Percentiles rank a stretch among this genome's conserved stretches.
phyloP scores from a whole-genome alignment of 2,329 filamentous ascomycete genomes.

The Chrysoporthe austroafricana region DNA sequence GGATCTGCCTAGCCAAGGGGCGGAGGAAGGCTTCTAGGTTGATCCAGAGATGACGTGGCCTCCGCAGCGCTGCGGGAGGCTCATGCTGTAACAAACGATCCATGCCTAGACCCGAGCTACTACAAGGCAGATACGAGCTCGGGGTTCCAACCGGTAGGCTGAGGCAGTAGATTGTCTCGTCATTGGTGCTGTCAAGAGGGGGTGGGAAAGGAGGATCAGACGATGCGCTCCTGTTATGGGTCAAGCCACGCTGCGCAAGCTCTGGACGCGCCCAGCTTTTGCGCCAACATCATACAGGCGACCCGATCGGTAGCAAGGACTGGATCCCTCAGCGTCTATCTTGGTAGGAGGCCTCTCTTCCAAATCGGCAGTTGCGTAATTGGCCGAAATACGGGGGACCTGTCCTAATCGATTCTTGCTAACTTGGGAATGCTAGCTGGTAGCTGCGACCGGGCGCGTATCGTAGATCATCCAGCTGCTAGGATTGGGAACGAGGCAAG shows the following conservation, averaged over 20 bases:
- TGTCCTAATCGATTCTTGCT: background rate
- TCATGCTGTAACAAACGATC: background rate
- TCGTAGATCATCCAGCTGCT: background rate
- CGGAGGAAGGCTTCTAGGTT: background rate
- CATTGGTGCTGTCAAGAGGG: background rate
- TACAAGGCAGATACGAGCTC: background rate
- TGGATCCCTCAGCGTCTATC: background rate
- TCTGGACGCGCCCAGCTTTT: background rate
- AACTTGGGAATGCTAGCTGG: background rate
- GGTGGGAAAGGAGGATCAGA: background rate
- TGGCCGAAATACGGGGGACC: background rate
- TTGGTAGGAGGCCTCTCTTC: background rate
- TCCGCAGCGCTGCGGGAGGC: background rate
- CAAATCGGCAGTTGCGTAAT: background rate
- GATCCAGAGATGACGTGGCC: background rate
- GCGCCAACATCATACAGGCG: background rate
- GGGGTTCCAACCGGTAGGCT: background rate
- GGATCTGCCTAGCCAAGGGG: background rate
- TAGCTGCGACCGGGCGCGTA: background rate
- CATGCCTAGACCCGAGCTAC: background rate
- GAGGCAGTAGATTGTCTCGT: background rate
- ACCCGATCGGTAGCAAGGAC: background rate
- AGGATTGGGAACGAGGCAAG: background rate
- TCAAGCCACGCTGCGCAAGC: background rate
- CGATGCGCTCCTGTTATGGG: background rate